Conservation (phyloP, 352 stramenopile genomes). For the Chrysophaeum taylorii region DNA sequence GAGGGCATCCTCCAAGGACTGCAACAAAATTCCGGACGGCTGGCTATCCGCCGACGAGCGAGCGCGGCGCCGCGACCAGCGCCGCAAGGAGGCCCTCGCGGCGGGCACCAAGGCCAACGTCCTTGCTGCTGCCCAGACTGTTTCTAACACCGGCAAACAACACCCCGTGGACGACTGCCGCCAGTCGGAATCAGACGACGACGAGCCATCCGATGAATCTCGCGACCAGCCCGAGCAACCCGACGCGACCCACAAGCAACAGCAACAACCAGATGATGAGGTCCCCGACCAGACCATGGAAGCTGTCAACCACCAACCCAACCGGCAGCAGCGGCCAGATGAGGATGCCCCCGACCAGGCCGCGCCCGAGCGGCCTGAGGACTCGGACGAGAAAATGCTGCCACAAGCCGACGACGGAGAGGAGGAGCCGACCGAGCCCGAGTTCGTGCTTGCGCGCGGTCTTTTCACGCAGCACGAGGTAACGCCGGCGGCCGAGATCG, state of each 20-base stretch:
- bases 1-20: slow-evolving; percentile 47
- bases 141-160: too few relatives aligned
- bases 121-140: too few relatives aligned
- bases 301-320: too few relatives aligned
- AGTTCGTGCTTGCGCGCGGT: slow-evolving; percentile 76
- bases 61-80: too few relatives aligned
- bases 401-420: slow-evolving; percentile 24
- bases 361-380: neutral
- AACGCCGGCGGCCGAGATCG: slow-evolving; percentile 40
- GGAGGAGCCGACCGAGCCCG: slow-evolving; percentile 42
- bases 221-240: slow-evolving; percentile 15
- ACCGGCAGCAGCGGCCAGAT: too few relatives aligned
- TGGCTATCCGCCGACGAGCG: slow-evolving; percentile 36
- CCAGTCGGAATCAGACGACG: too few relatives aligned
- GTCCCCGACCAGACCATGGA: too few relatives aligned
- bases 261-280: neutral
- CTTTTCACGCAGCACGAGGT: slow-evolving; percentile 78
- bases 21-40: slow-evolving; percentile 55
- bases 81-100: slow-evolving; percentile 22
- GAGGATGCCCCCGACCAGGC: neutral
- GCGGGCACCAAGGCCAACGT: too few relatives aligned
- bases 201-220: too few relatives aligned
- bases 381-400: neutral
- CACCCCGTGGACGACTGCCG: too few relatives aligned
- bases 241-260: slow-evolving; percentile 16